phyloP scores from a whole-genome alignment of 352 stramenopile species.

The Globisporangium barbulae region DNA sequence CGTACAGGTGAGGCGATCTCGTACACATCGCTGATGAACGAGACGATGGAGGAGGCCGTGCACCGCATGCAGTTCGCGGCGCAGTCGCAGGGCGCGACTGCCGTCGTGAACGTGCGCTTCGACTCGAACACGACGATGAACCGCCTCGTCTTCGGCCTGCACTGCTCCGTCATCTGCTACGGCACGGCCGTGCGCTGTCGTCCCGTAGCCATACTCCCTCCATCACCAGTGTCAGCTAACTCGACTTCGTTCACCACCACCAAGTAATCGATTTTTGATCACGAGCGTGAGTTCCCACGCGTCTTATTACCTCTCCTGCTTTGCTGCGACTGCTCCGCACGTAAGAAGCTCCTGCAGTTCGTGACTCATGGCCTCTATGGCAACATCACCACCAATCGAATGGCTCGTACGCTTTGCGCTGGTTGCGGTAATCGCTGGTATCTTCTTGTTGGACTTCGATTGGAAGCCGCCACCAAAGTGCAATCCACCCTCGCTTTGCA shows the following conservation, averaged over 20 bases:
- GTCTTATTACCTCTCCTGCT: background rate
- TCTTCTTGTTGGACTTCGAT: slow-evolving; percentile 3
- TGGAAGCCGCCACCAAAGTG: slow-evolving; percentile 42
- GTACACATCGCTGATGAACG: slow-evolving; percentile 83
- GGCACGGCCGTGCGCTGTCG: slow-evolving; percentile 71
- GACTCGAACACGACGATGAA: slow-evolving; percentile 87
- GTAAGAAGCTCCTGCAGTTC: background rate
- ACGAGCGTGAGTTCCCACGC: background rate
- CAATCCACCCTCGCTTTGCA: slow-evolving; percentile 16
- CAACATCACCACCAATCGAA: background rate
- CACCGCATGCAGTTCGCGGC: slow-evolving; percentile 76
- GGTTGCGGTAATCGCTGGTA: background rate
- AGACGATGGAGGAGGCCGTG: slow-evolving; percentile 74
- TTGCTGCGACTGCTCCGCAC: background rate
- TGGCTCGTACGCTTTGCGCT: background rate
- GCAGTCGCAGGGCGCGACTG: slow-evolving; percentile 67
- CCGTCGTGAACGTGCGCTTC: slow-evolving; percentile 77
- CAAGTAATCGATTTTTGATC: slow-evolving; percentile 2
- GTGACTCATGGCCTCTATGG: background rate
- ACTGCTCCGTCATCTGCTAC: slow-evolving; percentile 80
- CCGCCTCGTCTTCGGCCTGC: slow-evolving; percentile 76
- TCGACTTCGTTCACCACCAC: background rate
- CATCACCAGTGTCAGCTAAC: slow-evolving; percentile 6
- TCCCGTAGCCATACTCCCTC: slow-evolving; percentile 19
- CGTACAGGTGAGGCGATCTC: slow-evolving; percentile 53